Evolutionary conservation across 352 stramenopile species (phyloP), one percentile per base, ranked within the genome.

Genomic region (Phytophthora tubulina): DNA sequence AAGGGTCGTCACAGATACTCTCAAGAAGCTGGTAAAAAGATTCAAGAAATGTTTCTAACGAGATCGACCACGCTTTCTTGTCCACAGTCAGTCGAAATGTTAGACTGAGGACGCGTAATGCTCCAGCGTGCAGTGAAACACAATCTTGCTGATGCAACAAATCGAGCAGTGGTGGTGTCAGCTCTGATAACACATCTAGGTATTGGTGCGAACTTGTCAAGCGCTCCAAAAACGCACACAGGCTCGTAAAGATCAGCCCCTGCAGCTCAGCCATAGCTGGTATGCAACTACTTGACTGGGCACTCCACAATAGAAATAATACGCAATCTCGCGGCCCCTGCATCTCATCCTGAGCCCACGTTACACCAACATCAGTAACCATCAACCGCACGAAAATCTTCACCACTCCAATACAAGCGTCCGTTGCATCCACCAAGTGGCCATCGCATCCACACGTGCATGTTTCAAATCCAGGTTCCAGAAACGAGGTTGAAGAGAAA

Each of bases 281-380:
- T 50, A 35, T 11, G 9, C 61, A 49, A 13, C 49, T 10, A 31
- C n/a, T 41, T 41, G 13, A 38, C 6, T 62, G 38, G 7, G 13
- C 39, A 55, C 45, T 67, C 67, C 67, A 75, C 27, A 38, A 39
- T 15, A 75, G 44, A 60, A 71, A 75, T 30, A 49, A 36, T 2
- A 75, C 35, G 13, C 67, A 75, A 55, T 64, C 52, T 15, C 63
- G 45, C 46, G 67, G 67, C 31, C 67, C 67, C 15, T 45, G 42
- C 67, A 75, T 75, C 27, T 65, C 67, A 6, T 71, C 60, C 63
- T 75, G 60, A 39, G 67, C 67, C 67, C 67, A 75, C 30, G 31
- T 30, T 10, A 75, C 17, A 15, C 67, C 51, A 51, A 33, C 38
- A 39, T 67, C 67, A 7, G 60, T 75, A 4, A 61, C 30, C 59